Conservation (phyloP, 1,284 basidiomycete genomes). For the Moesziomyces globuligerus region DNA sequence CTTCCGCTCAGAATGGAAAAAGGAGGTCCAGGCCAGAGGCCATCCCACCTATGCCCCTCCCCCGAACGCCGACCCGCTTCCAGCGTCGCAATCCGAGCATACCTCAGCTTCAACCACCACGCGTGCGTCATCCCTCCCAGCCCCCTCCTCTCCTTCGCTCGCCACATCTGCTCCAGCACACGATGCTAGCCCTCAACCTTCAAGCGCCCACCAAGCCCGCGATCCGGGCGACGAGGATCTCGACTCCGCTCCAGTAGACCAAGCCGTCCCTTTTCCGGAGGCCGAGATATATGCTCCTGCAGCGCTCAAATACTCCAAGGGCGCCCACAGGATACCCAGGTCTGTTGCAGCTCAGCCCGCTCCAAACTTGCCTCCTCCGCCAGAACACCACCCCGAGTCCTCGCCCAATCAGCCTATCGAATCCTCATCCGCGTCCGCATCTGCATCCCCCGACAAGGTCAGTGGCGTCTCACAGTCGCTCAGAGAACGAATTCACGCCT, state of each 20-base stretch:
- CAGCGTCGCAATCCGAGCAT: background rate
- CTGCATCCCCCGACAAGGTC: slow-evolving; percentile 10
- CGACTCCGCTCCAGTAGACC: slow-evolving; percentile 2
- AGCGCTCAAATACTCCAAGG: slow-evolving; percentile 48
- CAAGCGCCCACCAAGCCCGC: background rate
- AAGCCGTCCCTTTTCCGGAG: slow-evolving; percentile 31
- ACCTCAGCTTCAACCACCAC: background rate
- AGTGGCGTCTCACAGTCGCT: slow-evolving; percentile 24
- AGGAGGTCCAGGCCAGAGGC: slow-evolving; percentile 38
- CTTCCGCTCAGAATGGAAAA: slow-evolving; percentile 50
- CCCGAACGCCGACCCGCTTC: background rate
- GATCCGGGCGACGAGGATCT: background rate
- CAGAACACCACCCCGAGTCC: slow-evolving; percentile 18
- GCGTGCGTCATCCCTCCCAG: no score
- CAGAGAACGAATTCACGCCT: slow-evolving; percentile 19
- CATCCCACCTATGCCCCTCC: slow-evolving; percentile 23
- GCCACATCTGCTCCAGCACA: background rate
- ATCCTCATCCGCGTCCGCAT: background rate
- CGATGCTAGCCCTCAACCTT: background rate
- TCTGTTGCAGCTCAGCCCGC: background rate
- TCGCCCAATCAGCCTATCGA: background rate
- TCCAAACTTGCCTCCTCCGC: slow-evolving; percentile 15
- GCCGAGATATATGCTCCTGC: slow-evolving; percentile 46
- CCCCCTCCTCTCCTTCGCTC: background rate
- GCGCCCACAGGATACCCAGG: slow-evolving; percentile 38